Conservation (phyloP, 2,329 filamentous ascomycete species). For the Leptographium flavum region DNA sequence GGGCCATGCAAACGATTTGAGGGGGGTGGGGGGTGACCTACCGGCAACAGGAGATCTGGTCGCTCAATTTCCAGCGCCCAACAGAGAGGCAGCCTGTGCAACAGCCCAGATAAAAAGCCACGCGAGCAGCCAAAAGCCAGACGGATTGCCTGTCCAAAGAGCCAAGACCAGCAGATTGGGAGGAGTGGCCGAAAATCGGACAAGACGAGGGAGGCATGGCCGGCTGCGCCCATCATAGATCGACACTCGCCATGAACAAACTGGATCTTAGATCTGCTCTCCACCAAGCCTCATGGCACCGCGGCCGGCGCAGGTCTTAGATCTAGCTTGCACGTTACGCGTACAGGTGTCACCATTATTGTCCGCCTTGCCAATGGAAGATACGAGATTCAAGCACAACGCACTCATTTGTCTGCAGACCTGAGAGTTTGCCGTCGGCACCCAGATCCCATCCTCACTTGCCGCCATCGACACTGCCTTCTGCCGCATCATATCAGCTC, state of each 20-base stretch:
- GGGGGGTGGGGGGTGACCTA: no score
- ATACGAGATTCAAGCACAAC: not conserved
- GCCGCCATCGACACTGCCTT: slow-evolving; percentile 13
- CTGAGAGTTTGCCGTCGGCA: slow-evolving; percentile 3
- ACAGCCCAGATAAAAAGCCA: no score
- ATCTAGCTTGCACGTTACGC: not conserved
- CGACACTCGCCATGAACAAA: no score
- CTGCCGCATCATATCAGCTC: not conserved
- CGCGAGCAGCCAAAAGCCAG: not conserved
- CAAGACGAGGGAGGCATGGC: no score
- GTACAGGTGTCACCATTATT: no score
- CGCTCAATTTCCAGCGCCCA: not conserved
- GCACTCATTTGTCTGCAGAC: not conserved
- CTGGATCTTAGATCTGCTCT: no score
- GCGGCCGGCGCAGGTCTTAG: not conserved
- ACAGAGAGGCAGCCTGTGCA: not conserved
- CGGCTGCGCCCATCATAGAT: no score
- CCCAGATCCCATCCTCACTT: not conserved
- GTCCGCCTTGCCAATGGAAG: not conserved
- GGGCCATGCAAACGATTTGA: no score
- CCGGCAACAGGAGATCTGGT: no score
- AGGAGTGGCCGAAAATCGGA: no score
- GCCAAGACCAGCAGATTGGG: no score
- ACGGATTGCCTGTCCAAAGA: no score
- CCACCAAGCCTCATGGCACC: not conserved